phyloP scores from a whole-genome alignment of 2,329 filamentous ascomycete species.

The Diplocarpon rosae region DNA sequence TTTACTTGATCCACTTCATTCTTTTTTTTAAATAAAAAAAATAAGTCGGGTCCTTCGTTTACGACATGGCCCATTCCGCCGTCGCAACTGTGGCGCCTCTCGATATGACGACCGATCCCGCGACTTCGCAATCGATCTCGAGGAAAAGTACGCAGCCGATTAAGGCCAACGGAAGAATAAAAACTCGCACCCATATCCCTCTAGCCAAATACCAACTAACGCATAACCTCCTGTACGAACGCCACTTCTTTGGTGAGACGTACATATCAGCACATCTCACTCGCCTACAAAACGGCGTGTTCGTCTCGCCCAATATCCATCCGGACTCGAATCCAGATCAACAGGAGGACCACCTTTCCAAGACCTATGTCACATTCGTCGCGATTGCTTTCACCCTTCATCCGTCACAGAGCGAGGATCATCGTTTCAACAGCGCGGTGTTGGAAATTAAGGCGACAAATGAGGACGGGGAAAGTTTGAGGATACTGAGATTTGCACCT shows the following conservation, averaged over 20 bases:
- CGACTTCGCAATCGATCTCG: background rate
- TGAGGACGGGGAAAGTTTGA: constrained; percentile 26
- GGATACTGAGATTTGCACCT: constrained; percentile 38
- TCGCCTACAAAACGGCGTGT: constrained; percentile 38
- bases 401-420: constrained; percentile 30
- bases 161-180: background rate
- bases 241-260: constrained; percentile 35
- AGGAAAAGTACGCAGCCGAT: background rate
- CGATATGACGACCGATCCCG: background rate
- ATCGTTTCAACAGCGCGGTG: constrained; percentile 37
- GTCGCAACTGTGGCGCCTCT: background rate
- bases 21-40: too few relatives aligned
- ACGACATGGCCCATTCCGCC: background rate
- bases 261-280: constrained; percentile 39
- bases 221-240: constrained; percentile 37
- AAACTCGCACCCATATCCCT: constrained; percentile 14
- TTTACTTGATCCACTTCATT: too few relatives aligned
- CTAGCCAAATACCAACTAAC: constrained; percentile 23
- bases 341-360: background rate
- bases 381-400: constrained; percentile 40
- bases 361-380: constrained; percentile 36
- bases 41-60: background rate
- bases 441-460: constrained; percentile 29
- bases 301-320: constrained; percentile 32
- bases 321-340: constrained; percentile 27